A percentile compares a stretch with the other conserved stretches of the same genome.
These are phyloP conservation scores for Zymoseptoria crescenta DNA, from an alignment of 2,329 filamentous ascomycete genomes.

Conservation along the genomic window DNA sequence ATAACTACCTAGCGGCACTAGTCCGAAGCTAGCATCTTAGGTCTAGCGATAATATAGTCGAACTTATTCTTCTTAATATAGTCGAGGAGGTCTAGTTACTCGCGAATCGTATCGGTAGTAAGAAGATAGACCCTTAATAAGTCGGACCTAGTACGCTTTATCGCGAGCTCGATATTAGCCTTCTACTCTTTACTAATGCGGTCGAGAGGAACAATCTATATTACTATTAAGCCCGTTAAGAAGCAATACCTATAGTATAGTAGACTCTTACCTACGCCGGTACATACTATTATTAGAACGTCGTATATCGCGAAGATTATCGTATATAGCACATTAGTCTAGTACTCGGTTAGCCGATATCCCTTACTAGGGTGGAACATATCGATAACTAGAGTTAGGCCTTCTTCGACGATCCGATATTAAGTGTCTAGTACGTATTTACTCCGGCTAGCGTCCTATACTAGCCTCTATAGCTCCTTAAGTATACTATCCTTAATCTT, in stretches of 20 bases:
- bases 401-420: background rate
- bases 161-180: background rate
- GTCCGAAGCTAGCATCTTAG: background rate
- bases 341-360: background rate
- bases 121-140: background rate
- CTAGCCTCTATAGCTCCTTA: background rate
- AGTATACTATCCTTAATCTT: background rate
- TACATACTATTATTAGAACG: background rate
- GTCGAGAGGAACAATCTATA: background rate
- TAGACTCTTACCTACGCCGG: background rate
- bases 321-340: background rate
- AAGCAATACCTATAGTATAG: background rate
- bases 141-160: background rate
- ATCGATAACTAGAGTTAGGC: background rate
- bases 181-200: background rate
- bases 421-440: background rate
- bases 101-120: background rate
- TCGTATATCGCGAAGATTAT: background rate
- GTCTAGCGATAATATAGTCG: background rate
- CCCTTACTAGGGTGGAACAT: background rate
- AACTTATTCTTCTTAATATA: background rate
- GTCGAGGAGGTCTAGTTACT: background rate
- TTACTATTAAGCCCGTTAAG: background rate
- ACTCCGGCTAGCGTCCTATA: background rate
- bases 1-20: background rate